Percentiles rank a stretch among this genome's conserved stretches.
Conservation (phyloP, 345 rosid species). For the Ricinus communis region DNA sequence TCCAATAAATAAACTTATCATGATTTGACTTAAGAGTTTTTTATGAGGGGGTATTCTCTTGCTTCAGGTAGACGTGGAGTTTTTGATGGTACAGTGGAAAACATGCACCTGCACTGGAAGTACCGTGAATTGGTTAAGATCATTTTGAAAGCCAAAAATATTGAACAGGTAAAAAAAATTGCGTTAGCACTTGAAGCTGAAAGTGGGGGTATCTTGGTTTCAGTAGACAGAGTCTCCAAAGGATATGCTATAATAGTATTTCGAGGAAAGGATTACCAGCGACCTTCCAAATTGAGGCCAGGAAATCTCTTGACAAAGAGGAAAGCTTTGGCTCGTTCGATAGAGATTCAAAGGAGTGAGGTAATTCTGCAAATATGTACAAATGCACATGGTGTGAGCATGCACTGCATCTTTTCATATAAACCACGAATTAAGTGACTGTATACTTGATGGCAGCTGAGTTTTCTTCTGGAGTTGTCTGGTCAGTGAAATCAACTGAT, state of each 20-base stretch:
- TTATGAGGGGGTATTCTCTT: constrained; percentile 26
- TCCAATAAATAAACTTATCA: not conserved
- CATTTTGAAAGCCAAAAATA: constrained; percentile 63
- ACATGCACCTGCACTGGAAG: constrained; percentile 99
- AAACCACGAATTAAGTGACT: not conserved
- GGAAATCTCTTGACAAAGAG: constrained; percentile 88
- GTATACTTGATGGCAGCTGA: too few relatives aligned
- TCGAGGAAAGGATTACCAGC: constrained; percentile 80
- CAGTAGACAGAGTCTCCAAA: constrained; percentile 86
- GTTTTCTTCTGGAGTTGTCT: too few relatives aligned
- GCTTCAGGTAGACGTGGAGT: constrained; percentile 88
- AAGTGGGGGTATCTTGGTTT: constrained; percentile 90
- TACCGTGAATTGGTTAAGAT: constrained; percentile 86
- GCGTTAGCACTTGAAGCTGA: constrained; percentile 95
- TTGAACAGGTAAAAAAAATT: constrained; percentile 75
- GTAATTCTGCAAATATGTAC: constrained; percentile 34
- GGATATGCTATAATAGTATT: constrained; percentile 84
- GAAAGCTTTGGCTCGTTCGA: constrained; percentile 94
- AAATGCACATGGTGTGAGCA: not conserved
- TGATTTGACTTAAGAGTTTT: constrained; percentile 12
- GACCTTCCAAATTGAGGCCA: constrained; percentile 81
- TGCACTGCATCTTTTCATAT: not conserved
- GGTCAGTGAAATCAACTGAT: too few relatives aligned
- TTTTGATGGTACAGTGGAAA: constrained; percentile 93
- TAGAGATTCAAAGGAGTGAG: constrained; percentile 92